Percentiles rank a stretch among this genome's conserved stretches.
Evolutionary conservation across 306 rosid genomes (phyloP).

Genomic region (Pachyrhizus erosus): DNA sequence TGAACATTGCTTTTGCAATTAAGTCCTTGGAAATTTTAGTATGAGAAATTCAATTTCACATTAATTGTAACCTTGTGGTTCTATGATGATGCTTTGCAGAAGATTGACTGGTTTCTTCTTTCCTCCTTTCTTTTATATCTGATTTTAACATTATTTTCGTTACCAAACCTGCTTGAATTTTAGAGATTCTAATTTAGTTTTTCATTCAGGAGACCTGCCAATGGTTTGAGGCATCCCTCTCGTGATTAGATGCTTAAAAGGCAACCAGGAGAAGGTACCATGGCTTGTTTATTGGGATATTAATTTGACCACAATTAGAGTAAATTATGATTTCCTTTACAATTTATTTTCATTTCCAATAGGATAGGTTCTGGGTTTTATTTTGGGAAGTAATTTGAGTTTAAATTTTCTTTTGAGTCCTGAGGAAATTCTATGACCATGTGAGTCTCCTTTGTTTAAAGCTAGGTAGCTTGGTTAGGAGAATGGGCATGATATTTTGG

Average conservation of each 20-base stretch:
- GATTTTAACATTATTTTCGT: background rate
- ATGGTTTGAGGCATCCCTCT: constrained; percentile 87
- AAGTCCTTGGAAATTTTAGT: constrained; percentile 47
- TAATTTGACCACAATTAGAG: constrained; percentile 47
- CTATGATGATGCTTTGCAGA: constrained; percentile 9
- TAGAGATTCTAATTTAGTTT: constrained; percentile 80
- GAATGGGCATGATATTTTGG: background rate
- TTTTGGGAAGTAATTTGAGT: constrained; percentile 5
- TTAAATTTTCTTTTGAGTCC: background rate
- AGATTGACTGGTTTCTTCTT: constrained; percentile 23
- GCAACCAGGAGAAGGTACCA: constrained; percentile 99
- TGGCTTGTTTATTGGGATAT: constrained; percentile 88
- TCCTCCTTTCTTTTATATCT: constrained; percentile 5
- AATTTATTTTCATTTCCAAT: background rate
- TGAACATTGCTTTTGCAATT: constrained; percentile 56
- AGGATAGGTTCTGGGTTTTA: background rate
- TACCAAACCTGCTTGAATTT: constrained; percentile 48
- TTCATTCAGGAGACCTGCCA: constrained; percentile 91
- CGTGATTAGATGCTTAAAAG: constrained; percentile 86
- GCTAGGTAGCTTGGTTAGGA: background rate
- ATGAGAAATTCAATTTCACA: constrained; percentile 40
- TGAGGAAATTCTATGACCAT: background rate
- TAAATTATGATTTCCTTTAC: constrained; percentile 38
- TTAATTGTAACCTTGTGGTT: constrained; percentile 9
- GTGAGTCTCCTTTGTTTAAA: background rate